These are phyloP conservation scores for Globisporangium echinulatum DNA, from an alignment of 352 stramenopile species.

Conservation along the genomic window DNA sequence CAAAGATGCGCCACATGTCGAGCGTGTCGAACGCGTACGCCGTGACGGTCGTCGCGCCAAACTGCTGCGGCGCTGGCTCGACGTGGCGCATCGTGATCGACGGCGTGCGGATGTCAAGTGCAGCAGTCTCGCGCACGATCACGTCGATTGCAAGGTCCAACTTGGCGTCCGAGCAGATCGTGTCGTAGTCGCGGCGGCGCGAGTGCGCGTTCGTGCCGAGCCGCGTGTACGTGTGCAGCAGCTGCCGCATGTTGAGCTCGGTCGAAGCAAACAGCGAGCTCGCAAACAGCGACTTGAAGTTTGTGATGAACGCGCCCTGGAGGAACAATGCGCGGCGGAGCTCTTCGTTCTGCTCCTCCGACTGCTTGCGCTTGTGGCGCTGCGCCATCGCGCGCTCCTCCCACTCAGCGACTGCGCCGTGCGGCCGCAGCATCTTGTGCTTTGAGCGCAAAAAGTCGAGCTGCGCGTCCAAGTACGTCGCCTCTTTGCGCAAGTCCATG, in stretches of 20 bases:
- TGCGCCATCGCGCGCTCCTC: slow-evolving; percentile 27
- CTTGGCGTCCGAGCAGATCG: slow-evolving; percentile 37
- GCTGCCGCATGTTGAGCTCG: slow-evolving; percentile 40
- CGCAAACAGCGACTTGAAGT: slow-evolving; percentile 29
- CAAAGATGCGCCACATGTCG: slow-evolving; percentile 37
- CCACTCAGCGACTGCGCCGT: slow-evolving; percentile 18
- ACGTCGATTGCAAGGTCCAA: slow-evolving; percentile 45
- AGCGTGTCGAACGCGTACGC: slow-evolving; percentile 45
- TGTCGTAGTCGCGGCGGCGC: slow-evolving; percentile 37
- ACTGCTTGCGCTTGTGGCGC: slow-evolving; percentile 22
- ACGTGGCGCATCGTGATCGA: slow-evolving; percentile 33
- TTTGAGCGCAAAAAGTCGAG: slow-evolving; percentile 26
- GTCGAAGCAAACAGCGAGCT: slow-evolving; percentile 16
- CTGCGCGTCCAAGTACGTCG: slow-evolving; percentile 24
- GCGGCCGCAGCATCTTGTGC: slow-evolving; percentile 19
- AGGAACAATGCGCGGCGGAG: slow-evolving; percentile 39
- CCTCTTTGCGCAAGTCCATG: slow-evolving; percentile 29
- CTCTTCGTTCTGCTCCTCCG: slow-evolving; percentile 39
- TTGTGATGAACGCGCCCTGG: slow-evolving; percentile 36
- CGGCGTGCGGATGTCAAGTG: slow-evolving; percentile 24
- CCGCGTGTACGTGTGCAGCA: slow-evolving; percentile 54
- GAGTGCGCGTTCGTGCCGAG: slow-evolving; percentile 27
- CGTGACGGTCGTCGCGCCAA: slow-evolving; percentile 38
- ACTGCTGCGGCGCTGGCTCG: slow-evolving; percentile 17
- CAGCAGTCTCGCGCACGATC: slow-evolving; percentile 38